A percentile compares a stretch with the other conserved stretches of the same genome.
Conservation (phyloP, 176 grass and related monocot species). For the Musa acuminata region DNA sequence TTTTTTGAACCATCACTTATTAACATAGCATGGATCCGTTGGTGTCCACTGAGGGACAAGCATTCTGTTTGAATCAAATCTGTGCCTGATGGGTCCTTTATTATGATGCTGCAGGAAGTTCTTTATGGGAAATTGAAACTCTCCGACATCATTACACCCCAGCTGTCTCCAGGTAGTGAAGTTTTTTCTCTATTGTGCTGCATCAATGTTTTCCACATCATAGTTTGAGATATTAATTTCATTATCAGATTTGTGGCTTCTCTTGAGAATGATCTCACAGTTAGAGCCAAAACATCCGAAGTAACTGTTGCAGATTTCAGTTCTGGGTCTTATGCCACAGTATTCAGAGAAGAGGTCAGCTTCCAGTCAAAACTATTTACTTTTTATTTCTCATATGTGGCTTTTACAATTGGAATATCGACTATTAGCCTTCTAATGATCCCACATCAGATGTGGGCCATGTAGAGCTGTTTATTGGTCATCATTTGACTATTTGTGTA, state of each 20-base stretch:
- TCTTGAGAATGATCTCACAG: constrained; percentile 88
- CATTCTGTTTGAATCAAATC: background rate
- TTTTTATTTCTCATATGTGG: too few relatives aligned
- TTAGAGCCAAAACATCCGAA: constrained; percentile 83
- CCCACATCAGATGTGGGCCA: too few relatives aligned
- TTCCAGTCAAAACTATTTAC: background rate
- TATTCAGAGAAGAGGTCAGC: constrained; percentile 83
- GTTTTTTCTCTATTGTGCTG: constrained; percentile 1
- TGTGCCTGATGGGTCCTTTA: background rate
- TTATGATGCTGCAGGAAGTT: constrained; percentile 50
- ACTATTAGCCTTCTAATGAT: too few relatives aligned
- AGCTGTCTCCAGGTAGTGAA: constrained; percentile 72
- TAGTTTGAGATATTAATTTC: constrained; percentile 16
- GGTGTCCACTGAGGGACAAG: background rate
- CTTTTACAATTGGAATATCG: background rate
- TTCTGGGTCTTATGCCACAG: constrained; percentile 85
- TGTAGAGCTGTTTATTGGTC: too few relatives aligned
- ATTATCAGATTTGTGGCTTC: constrained; percentile 59
- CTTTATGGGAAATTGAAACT: constrained; percentile 89
- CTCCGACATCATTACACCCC: constrained; percentile 73
- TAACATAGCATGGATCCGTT: background rate
- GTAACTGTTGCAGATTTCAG: constrained; percentile 77
- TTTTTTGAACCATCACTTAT: background rate
- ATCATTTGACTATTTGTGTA: too few relatives aligned
- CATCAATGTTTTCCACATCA: constrained; percentile 6